phyloP scores from a whole-genome alignment of 2,329 filamentous ascomycete species.

The Oidium heveae region DNA sequence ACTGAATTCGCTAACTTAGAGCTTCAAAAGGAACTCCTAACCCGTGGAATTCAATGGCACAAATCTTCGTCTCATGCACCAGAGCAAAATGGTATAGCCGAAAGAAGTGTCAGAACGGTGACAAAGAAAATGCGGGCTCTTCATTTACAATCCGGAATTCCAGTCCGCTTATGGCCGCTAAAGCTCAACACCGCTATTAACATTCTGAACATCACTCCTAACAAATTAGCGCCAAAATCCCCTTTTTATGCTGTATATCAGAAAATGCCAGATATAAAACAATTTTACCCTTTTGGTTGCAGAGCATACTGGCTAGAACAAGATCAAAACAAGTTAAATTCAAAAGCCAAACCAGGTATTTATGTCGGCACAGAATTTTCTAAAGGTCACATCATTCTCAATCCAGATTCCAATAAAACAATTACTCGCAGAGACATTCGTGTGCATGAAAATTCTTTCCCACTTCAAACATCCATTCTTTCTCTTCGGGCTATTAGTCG shows the following conservation, averaged over 20 bases:
- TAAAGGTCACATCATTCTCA: not conserved
- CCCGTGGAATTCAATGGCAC: not conserved
- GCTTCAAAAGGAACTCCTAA: not conserved
- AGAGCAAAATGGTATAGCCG: not conserved
- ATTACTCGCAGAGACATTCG: not conserved
- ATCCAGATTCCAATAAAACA: not conserved
- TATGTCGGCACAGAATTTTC: not conserved
- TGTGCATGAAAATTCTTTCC: not conserved
- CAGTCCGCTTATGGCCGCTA: not conserved
- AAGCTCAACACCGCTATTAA: not conserved
- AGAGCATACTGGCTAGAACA: not conserved
- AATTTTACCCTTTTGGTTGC: no score
- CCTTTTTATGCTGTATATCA: no score
- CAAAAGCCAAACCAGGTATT: not conserved
- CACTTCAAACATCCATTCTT: not conserved
- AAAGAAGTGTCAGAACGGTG: not conserved
- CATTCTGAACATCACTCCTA: not conserved
- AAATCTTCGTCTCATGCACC: not conserved
- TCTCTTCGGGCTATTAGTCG: not conserved
- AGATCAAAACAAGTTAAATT: not conserved
- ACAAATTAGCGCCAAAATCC: not conserved
- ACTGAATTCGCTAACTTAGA: not conserved
- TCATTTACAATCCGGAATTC: not conserved
- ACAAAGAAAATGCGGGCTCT: not conserved
- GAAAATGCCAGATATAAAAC: no score